Percentiles rank a stretch among this genome's conserved stretches.
phyloP scores from a whole-genome alignment of 495 filamentous ascomycete species.

The Amphirosellinia nigrospora region DNA sequence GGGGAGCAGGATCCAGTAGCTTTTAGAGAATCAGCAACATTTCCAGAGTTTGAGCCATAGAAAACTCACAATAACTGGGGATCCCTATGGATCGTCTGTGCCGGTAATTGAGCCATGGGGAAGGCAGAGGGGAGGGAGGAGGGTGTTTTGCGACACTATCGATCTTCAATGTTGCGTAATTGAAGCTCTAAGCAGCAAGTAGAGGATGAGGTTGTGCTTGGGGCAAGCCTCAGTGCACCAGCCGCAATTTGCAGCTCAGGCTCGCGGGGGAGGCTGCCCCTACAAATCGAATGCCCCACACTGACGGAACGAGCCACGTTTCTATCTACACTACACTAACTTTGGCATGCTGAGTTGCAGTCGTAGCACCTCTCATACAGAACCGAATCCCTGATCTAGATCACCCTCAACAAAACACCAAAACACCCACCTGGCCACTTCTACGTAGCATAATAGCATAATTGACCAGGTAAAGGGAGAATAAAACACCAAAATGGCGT shows the following conservation, averaged over 20 bases:
- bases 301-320: conserved; percentile 33
- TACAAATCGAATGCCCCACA: conserved; percentile 24
- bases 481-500: conserved; percentile 43
- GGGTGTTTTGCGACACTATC: not conserved
- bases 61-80: conserved; percentile 85
- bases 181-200: not conserved
- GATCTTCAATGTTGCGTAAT: not conserved
- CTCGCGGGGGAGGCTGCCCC: not conserved
- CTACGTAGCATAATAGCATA: not conserved
- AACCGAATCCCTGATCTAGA: too few relatives aligned
- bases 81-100: conserved; percentile 98
- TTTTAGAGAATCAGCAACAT: conserved; percentile 43
- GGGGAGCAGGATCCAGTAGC: conserved; percentile 97
- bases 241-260: conserved; percentile 12
- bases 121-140: not conserved
- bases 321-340: conserved; percentile 9
- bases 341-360: conserved; percentile 2
- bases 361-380: not conserved
- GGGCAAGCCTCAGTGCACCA: conserved; percentile 19
- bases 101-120: conserved; percentile 82
- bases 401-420: not conserved
- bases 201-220: conserved; percentile 21
- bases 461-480: not conserved
- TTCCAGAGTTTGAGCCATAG: not conserved
- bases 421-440: not conserved